phyloP scores from a whole-genome alignment of 768 basidiomycete genomes.

The Ramaria sp. region DNA sequence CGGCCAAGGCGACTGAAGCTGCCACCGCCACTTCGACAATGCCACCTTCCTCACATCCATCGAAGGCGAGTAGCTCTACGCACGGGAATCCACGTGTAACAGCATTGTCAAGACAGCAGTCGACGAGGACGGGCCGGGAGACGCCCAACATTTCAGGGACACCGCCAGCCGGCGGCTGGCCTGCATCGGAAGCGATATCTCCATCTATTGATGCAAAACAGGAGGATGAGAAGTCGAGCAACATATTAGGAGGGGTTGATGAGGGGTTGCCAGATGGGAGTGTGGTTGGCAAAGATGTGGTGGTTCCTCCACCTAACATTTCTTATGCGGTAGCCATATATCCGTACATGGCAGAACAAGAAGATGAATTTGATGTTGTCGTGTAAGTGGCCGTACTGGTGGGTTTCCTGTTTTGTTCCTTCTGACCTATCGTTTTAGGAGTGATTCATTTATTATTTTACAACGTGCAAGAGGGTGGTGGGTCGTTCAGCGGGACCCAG shows the following conservation, averaged over 20 bases:
- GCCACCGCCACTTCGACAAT: conserved; percentile 6
- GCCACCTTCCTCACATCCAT: background rate
- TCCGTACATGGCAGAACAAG: conserved; percentile 96
- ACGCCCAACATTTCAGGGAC: conserved; percentile 23
- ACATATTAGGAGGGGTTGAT: conserved; percentile 11
- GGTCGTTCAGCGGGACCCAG: conserved; percentile 93
- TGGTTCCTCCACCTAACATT: conserved; percentile 32
- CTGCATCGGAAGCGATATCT: conserved; percentile 4
- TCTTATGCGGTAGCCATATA: conserved; percentile 98
- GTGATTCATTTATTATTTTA: conserved; percentile 87
- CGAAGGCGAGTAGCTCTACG: background rate
- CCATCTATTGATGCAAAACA: conserved; percentile 12
- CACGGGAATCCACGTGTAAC: conserved; percentile 3
- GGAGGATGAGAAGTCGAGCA: conserved; percentile 16
- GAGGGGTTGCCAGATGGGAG: conserved; percentile 5
- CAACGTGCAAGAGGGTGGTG: conserved; percentile 98
- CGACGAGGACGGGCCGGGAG: conserved; percentile 29
- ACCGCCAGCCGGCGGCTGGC: background rate
- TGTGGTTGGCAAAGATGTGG: conserved; percentile 23
- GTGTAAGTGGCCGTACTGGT: conserved; percentile 48
- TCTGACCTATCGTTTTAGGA: conserved; percentile 32
- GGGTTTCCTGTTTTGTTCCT: conserved; percentile 3
- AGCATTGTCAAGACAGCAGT: conserved; percentile 23
- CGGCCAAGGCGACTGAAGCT: conserved; percentile 44
- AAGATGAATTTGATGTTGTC: conserved; percentile 96